Evolutionary conservation across 2,329 filamentous ascomycete species (phyloP).

Genomic region (Penicillium sp.): DNA sequence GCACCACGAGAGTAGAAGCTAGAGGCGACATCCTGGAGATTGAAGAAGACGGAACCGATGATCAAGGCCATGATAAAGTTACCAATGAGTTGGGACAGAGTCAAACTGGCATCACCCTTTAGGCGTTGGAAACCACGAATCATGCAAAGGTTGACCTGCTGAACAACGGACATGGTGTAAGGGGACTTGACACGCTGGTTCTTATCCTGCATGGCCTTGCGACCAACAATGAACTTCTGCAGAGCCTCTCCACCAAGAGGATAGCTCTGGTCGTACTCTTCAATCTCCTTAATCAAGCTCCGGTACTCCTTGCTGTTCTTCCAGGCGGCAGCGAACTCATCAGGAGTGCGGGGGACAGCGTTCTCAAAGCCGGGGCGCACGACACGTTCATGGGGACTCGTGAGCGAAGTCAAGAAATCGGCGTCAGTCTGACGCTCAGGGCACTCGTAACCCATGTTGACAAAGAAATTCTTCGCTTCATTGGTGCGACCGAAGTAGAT

Average conservation of each 20-base stretch:
- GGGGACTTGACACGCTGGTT: slow-evolving; percentile 66
- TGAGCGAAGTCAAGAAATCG: slow-evolving; percentile 71
- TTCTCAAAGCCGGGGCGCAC: slow-evolving; percentile 61
- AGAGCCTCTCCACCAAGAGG: slow-evolving; percentile 45
- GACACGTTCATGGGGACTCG: slow-evolving; percentile 62
- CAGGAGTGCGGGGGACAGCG: slow-evolving; percentile 64
- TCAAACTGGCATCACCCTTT: slow-evolving; percentile 72
- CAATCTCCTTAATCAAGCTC: slow-evolving; percentile 43
- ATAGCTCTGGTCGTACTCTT: slow-evolving; percentile 44
- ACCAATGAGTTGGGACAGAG: slow-evolving; percentile 62
- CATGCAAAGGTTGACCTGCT: slow-evolving; percentile 77
- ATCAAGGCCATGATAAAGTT: slow-evolving; percentile 77
- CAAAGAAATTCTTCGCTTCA: slow-evolving; percentile 65
- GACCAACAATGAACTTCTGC: slow-evolving; percentile 42
- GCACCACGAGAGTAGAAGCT: slow-evolving; percentile 79
- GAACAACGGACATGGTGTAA: slow-evolving; percentile 73
- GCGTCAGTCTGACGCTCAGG: slow-evolving; percentile 67
- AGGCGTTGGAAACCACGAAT: slow-evolving; percentile 78
- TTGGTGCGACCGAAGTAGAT: slow-evolving; percentile 71
- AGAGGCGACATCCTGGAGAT: slow-evolving; percentile 62
- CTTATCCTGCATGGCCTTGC: slow-evolving; percentile 46
- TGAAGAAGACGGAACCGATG: slow-evolving; percentile 78
- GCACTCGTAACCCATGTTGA: slow-evolving; percentile 68
- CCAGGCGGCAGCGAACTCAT: slow-evolving; percentile 64
- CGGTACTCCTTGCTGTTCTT: slow-evolving; percentile 53